A percentile compares a stretch with the other conserved stretches of the same genome.
These are phyloP conservation scores for Solanum tarapatanum DNA, from an alignment of 257 asterid species.

Conservation along the genomic window DNA sequence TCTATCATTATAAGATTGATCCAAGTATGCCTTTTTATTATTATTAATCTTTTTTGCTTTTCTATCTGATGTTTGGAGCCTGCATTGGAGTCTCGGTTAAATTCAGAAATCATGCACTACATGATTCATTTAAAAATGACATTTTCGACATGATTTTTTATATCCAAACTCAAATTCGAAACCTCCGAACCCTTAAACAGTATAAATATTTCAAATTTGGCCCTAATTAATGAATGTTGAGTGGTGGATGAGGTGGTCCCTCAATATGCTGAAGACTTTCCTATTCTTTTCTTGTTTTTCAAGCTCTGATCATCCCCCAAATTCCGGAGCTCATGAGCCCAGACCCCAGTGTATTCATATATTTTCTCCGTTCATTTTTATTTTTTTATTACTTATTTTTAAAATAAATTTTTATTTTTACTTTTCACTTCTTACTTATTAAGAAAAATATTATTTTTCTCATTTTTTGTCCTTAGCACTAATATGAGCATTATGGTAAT, in stretches of 20 bases:
- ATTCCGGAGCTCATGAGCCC: neutral
- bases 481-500: too few species aligned
- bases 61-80: neutral
- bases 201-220: neutral
- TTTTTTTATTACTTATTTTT: too few species aligned
- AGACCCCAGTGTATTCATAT: too few species aligned
- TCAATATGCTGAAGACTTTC: neutral
- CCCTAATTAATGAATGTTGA: neutral
- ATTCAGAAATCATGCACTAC: neutral
- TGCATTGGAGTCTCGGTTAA: too few species aligned
- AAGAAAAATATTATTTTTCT: too few species aligned
- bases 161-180: rapidly evolving
- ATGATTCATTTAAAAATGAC: too few species aligned
- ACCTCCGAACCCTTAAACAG: neutral
- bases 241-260: neutral
- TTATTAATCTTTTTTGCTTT: too few species aligned
- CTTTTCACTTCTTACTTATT: too few species aligned
- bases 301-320: neutral
- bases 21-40: neutral
- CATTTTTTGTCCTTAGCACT: too few species aligned
- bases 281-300: neutral
- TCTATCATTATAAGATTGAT: neutral
- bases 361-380: neutral
- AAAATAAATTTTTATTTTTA: neutral
- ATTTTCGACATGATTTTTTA: too few species aligned